Conservation (phyloP, 345 rosid species). For the Populus davidiana region DNA sequence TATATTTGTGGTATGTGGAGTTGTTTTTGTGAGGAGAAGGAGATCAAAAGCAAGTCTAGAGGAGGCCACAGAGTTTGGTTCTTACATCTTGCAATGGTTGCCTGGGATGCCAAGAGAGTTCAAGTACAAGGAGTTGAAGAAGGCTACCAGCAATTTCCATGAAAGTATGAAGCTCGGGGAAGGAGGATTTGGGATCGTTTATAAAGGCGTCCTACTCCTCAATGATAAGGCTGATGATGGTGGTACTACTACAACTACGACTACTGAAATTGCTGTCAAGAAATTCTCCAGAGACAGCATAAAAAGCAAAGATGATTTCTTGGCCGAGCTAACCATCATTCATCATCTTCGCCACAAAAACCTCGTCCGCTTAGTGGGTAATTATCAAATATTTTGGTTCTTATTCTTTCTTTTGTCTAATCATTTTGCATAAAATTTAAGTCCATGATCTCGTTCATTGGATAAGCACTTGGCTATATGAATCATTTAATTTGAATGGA, state of each 20-base stretch:
- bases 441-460: too few species aligned
- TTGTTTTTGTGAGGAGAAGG: conserved; percentile 20
- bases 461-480: too few species aligned
- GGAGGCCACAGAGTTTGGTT: conserved; percentile 33
- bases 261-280: conserved; percentile 44
- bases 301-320: conserved; percentile 45
- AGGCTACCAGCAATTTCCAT: conserved; percentile 57
- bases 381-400: not conserved
- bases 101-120: conserved; percentile 51
- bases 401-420: not conserved
- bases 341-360: conserved; percentile 55
- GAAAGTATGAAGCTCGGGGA: conserved; percentile 48
- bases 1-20: conserved; percentile 12
- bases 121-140: conserved; percentile 43
- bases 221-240: too few species aligned
- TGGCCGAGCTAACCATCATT: conserved; percentile 59
- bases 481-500: too few species aligned
- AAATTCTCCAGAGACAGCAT: conserved; percentile 40
- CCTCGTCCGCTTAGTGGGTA: conserved; percentile 52
- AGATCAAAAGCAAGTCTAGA: not conserved
- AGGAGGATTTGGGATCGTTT: conserved; percentile 56
- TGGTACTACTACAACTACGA: too few species aligned
- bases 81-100: conserved; percentile 38
- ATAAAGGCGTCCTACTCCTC: conserved; percentile 39
- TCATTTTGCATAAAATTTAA: too few species aligned